phyloP scores from a whole-genome alignment of 768 basidiomycete species.

The Gyrodon lividus region DNA sequence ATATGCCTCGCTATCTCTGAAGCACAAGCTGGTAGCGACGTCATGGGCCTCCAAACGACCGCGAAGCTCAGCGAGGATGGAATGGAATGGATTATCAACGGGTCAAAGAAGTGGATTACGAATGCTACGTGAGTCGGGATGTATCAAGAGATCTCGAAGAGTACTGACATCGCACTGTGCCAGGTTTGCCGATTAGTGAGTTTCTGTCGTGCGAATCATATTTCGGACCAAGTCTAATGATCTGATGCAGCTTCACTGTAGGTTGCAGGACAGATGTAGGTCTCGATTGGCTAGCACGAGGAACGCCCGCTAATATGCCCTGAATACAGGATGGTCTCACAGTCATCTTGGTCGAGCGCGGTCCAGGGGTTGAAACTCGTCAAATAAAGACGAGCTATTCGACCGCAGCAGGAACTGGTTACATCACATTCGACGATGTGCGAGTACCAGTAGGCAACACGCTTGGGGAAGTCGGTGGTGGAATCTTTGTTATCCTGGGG shows the following conservation, averaged over 20 bases:
- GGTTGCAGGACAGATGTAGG: conserved; percentile 54
- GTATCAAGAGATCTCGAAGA: not conserved
- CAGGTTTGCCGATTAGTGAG: conserved; percentile 47
- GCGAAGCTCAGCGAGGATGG: conserved; percentile 67
- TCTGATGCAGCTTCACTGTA: conserved; percentile 53
- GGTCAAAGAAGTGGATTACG: conserved; percentile 76
- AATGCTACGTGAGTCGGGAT: conserved; percentile 44
- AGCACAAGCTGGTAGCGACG: conserved; percentile 73
- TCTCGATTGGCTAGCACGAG: conserved; percentile 10
- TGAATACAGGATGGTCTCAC: conserved; percentile 52
- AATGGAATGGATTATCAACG: conserved; percentile 66
- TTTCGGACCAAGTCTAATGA: not conserved
- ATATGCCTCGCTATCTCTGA: conserved; percentile 76
- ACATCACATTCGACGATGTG: conserved; percentile 80
- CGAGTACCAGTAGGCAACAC: conserved; percentile 87
- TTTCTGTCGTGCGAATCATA: not conserved
- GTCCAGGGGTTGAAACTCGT: conserved; percentile 62
- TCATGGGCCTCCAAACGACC: conserved; percentile 58
- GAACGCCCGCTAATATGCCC: conserved; percentile 22
- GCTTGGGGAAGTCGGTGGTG: conserved; percentile 60
- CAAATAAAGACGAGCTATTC: conserved; percentile 86
- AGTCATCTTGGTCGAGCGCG: conserved; percentile 63
- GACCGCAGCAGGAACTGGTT: conserved; percentile 80
- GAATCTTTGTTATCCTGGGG: conserved; percentile 63
- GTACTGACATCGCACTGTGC: conserved; percentile 3